Evolutionary conservation across 495 filamentous ascomycete species (phyloP).

Genomic region (Cercophora sp.): DNA sequence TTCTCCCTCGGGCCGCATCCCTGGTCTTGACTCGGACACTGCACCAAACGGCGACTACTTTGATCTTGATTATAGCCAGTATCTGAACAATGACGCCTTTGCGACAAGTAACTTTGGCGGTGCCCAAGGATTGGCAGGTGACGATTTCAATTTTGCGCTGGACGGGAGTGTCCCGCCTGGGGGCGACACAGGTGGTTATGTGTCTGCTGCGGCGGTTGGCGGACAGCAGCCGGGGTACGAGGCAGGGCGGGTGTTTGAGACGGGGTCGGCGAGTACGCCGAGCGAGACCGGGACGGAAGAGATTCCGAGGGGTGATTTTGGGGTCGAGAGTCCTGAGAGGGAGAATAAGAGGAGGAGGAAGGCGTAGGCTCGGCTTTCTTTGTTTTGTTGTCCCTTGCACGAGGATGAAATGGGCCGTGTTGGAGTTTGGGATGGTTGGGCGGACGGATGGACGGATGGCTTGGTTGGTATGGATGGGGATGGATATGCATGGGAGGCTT

Average conservation of each 20-base stretch:
- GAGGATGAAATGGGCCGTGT: neutral
- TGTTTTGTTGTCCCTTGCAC: conserved; percentile 3
- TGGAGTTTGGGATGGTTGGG: conserved; percentile 3
- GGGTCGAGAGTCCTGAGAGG: conserved; percentile 4
- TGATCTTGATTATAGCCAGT: conserved; percentile 18
- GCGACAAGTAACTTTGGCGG: conserved; percentile 18
- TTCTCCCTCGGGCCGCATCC: conserved; percentile 74
- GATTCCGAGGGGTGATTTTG: conserved; percentile 33
- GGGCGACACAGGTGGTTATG: neutral
- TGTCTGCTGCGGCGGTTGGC: neutral
- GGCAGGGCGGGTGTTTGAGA: conserved; percentile 29
- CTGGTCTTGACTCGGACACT: conserved; percentile 56
- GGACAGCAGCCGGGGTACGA: conserved; percentile 15
- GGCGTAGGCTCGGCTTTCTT: neutral
- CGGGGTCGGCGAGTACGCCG: conserved; percentile 33
- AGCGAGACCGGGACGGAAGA: conserved; percentile 47
- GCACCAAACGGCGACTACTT: conserved; percentile 40
- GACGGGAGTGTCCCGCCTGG: conserved; percentile 20
- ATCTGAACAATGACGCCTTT: neutral
- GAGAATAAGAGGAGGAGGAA: conserved; percentile 6
- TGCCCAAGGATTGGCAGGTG: conserved; percentile 11
- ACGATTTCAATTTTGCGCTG: conserved; percentile 40
- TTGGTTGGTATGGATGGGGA: too few species aligned
- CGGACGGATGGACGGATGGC: too few species aligned
- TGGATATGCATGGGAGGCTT: too few species aligned